These are phyloP conservation scores for Trichoderma citrinoviride DNA, from an alignment of 2,329 filamentous ascomycete species.

Conservation along the genomic window DNA sequence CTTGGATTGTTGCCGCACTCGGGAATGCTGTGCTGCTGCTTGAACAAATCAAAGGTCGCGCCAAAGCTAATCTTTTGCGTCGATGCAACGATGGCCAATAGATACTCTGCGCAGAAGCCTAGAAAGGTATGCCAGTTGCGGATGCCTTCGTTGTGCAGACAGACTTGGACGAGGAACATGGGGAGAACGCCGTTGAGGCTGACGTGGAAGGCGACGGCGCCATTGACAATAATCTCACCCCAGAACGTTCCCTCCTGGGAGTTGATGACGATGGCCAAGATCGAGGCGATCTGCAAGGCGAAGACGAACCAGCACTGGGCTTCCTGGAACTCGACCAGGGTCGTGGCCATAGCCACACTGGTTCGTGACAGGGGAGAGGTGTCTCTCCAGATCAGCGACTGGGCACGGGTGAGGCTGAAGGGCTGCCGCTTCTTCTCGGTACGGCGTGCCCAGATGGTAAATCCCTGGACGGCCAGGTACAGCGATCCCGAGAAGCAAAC, in stretches of 20 bases:
- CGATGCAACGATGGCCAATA: conserved; percentile 39
- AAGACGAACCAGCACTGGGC: conserved; percentile 42
- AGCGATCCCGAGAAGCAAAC: conserved; percentile 37
- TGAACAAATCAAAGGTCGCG: conserved; percentile 37
- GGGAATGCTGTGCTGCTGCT: conserved; percentile 32
- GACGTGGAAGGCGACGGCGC: conserved; percentile 39
- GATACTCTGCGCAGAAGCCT: conserved; percentile 40
- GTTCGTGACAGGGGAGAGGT: conserved; percentile 38
- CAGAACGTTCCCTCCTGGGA: conserved; percentile 41
- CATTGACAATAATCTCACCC: conserved; percentile 41
- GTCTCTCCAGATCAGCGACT: conserved; percentile 40
- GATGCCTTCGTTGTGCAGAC: conserved; percentile 40
- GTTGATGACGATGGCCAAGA: conserved; percentile 42
- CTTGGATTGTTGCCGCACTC: conserved; percentile 40
- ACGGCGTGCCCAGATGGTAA: conserved; percentile 37
- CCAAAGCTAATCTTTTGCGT: conserved; percentile 38
- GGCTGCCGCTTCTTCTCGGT: conserved; percentile 30
- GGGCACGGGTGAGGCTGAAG: conserved; percentile 36
- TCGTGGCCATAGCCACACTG: conserved; percentile 41
- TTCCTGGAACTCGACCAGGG: conserved; percentile 42
- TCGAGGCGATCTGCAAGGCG: conserved; percentile 41
- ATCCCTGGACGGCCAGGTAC: conserved; percentile 37
- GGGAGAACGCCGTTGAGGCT: conserved; percentile 39
- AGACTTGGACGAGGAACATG: conserved; percentile 40
- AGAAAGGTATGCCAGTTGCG: conserved; percentile 42